A percentile compares a stretch with the other conserved stretches of the same genome.
These are phyloP conservation scores for Cercis canadensis DNA, from an alignment of 306 rosid species.

Conservation along the genomic window DNA sequence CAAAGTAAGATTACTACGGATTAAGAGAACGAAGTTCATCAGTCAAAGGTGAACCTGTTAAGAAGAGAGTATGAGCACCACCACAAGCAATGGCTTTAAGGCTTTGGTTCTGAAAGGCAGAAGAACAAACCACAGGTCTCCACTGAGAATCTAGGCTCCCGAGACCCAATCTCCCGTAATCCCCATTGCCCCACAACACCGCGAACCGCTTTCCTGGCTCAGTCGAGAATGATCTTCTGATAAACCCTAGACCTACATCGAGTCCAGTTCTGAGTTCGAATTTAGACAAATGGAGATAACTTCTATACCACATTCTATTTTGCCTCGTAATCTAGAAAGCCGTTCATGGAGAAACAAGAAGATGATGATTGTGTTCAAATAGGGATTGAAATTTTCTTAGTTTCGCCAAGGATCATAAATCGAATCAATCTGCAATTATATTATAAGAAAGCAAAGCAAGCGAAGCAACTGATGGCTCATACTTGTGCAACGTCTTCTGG, in stretches of 20 bases:
- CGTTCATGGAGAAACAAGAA: constrained; percentile 17
- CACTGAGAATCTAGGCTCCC: constrained; percentile 82
- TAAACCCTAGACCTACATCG: constrained; percentile 28
- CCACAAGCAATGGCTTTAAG: constrained; percentile 81
- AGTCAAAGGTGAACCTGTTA: constrained; percentile 60
- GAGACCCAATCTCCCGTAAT: constrained; percentile 83
- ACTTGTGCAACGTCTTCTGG: constrained; percentile 19
- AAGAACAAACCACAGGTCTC: constrained; percentile 65
- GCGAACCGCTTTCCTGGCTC: constrained; percentile 62
- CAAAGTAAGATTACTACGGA: neutral
- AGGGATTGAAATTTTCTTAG: neutral
- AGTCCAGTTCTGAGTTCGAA: constrained; percentile 15
- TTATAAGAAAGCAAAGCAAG: neutral
- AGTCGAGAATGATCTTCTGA: constrained; percentile 46
- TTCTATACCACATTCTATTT: constrained; percentile 44
- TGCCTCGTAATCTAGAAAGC: neutral
- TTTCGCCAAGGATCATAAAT: constrained; percentile 20
- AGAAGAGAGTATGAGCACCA: constrained; percentile 95
- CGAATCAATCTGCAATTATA: neutral
- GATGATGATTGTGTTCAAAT: neutral
- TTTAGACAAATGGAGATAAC: constrained; percentile 30
- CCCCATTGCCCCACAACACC: constrained; percentile 92
- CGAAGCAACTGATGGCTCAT: neutral
- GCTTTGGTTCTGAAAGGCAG: constrained; percentile 53
- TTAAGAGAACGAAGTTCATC: neutral